Evolutionary conservation across 139 green algal genomes (phyloP).

Genomic region (Picochlorum sp.): DNA sequence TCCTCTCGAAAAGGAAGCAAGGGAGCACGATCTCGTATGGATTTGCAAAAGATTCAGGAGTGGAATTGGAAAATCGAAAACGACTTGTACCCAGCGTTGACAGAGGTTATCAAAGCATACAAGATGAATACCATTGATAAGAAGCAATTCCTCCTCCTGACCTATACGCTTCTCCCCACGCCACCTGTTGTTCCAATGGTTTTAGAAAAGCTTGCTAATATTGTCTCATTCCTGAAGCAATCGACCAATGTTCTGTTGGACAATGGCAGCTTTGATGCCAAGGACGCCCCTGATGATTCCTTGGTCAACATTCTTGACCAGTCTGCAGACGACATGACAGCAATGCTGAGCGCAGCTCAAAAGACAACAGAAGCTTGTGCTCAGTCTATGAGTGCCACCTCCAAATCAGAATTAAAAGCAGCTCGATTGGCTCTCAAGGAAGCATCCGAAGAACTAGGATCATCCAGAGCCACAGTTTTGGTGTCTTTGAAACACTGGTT

Average conservation of each 20-base stretch:
- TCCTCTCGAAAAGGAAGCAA: too few relatives aligned
- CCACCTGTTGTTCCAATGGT: constrained; percentile 9
- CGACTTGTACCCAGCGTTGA: not conserved
- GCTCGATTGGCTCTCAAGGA: not conserved
- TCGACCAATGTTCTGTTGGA: not conserved
- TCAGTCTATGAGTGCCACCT: not conserved
- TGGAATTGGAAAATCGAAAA: not conserved
- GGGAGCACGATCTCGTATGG: too few relatives aligned
- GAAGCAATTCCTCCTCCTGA: constrained; percentile 15
- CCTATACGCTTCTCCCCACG: constrained; percentile 12
- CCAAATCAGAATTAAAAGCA: not conserved
- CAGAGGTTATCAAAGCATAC: constrained; percentile 5
- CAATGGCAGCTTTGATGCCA: not conserved
- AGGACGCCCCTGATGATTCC: not conserved
- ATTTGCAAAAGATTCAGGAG: not conserved
- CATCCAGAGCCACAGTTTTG: not conserved
- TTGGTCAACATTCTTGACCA: not conserved
- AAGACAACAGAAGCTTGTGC: not conserved
- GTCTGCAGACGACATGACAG: not conserved
- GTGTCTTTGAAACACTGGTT: not conserved
- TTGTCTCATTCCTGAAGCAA: not conserved
- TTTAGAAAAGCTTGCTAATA: not conserved
- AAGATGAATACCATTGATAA: constrained; percentile 11
- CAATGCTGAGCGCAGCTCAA: not conserved
- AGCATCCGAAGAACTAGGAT: not conserved